Conservation (phyloP, 2,329 filamentous ascomycete species). For the Cladosporium sp. region DNA sequence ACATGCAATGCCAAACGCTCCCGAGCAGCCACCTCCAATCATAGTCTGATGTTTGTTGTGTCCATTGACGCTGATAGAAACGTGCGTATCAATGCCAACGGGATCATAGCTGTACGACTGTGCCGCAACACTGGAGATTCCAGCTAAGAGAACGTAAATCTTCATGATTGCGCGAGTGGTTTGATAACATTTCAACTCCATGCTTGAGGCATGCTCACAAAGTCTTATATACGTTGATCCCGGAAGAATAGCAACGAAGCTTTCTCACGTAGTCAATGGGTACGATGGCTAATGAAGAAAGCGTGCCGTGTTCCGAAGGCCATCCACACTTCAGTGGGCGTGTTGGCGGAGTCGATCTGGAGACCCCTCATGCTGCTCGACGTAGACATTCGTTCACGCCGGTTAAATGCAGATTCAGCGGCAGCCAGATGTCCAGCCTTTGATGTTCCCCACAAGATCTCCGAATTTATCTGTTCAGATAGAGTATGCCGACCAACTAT, state of each 20-base stretch:
- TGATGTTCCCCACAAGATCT: not conserved
- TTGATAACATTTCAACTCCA: not conserved
- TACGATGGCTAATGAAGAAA: not conserved
- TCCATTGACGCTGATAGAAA: constrained; percentile 17
- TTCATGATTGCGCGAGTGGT: not conserved
- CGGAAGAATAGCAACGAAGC: not conserved
- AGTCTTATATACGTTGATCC: not conserved
- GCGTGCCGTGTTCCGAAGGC: not conserved
- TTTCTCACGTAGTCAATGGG: not conserved
- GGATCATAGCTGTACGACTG: constrained; percentile 1
- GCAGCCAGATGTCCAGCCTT: not conserved
- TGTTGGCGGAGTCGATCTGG: not conserved
- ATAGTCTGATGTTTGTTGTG: constrained; percentile 19
- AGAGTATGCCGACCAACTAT: not conserved
- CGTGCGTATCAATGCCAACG: not conserved
- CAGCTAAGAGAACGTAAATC: not conserved
- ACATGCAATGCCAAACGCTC: constrained; percentile 22
- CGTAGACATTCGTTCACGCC: not conserved
- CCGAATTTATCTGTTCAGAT: not conserved
- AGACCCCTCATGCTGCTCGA: not conserved
- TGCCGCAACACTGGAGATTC: not conserved
- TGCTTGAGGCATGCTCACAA: not conserved
- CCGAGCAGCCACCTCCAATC: constrained; percentile 23
- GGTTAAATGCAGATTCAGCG: not conserved
- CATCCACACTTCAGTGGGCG: not conserved